Evolutionary conservation across 2,329 filamentous ascomycete genomes (phyloP).

Genomic region (Waltergamsia citrina): DNA sequence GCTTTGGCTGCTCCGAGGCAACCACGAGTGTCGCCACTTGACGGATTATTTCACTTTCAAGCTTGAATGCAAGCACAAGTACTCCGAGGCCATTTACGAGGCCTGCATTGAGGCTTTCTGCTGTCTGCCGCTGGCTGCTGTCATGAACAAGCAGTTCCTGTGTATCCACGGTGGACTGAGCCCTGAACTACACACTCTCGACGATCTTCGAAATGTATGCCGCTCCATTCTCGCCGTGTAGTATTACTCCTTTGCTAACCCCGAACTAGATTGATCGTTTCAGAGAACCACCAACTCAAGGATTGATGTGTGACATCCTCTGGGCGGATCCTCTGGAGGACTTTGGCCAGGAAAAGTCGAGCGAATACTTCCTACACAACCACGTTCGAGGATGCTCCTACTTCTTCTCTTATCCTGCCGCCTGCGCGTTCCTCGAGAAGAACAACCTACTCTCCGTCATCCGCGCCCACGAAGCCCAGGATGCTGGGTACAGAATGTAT

Average conservation of each 20-base stretch:
- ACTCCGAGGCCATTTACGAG: conserved; percentile 91
- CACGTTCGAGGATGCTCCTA: conserved; percentile 97
- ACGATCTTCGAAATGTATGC: conserved; percentile 79
- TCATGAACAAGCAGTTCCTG: conserved; percentile 99
- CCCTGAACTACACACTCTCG: conserved; percentile 89
- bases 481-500: conserved; percentile 98
- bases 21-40: conserved; percentile 97
- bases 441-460: conserved; percentile 97
- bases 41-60: conserved; percentile 99
- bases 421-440: conserved; percentile 96
- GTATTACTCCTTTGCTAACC: conserved; percentile 2
- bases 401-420: conserved; percentile 97
- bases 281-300: conserved; percentile 92
- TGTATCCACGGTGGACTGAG: conserved; percentile 97
- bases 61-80: conserved; percentile 99
- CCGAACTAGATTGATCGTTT: conserved; percentile 78
- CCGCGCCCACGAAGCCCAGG: conserved; percentile 94
- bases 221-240: conserved; percentile 1
- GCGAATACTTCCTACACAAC: conserved; percentile 96
- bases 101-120: conserved; percentile 99
- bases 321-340: conserved; percentile 98
- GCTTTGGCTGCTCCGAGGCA: conserved; percentile 92
- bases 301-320: conserved; percentile 97
- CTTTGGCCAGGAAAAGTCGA: conserved; percentile 97
- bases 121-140: conserved; percentile 79